Percentiles rank a stretch among this genome's conserved stretches.
Conservation (phyloP, 495 filamentous ascomycete genomes). For the Geoglossum glabrum region DNA sequence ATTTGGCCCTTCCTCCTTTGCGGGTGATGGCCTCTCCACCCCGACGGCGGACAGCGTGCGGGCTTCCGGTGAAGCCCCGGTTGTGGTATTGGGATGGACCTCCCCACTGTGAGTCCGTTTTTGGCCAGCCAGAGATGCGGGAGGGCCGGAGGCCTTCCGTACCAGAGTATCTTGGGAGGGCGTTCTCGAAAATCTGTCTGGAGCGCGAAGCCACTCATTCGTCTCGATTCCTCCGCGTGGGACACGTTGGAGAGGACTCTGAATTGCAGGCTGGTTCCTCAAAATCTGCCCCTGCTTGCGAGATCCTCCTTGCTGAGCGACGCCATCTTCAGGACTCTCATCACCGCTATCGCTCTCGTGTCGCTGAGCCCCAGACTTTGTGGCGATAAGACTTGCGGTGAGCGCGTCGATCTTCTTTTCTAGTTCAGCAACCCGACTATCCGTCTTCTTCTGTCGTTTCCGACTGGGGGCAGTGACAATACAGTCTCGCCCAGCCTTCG, state of each 20-base stretch:
- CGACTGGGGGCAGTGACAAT: slow-evolving; percentile 64
- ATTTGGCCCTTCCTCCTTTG: slow-evolving; percentile 1
- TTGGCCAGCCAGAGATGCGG: neutral
- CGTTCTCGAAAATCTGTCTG: neutral
- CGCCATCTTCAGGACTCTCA: slow-evolving; percentile 11
- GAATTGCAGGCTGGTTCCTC: neutral
- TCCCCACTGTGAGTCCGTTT: neutral
- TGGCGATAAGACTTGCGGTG: slow-evolving; percentile 51
- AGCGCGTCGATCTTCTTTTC: slow-evolving; percentile 87
- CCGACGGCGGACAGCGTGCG: neutral
- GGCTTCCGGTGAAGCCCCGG: neutral
- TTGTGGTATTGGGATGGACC: neutral
- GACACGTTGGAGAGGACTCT: neutral
- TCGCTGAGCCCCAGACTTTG: slow-evolving; percentile 2
- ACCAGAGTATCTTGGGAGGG: neutral
- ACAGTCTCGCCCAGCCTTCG: slow-evolving; percentile 61
- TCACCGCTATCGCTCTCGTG: neutral
- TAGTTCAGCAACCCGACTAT: slow-evolving; percentile 75
- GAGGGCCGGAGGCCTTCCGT: neutral
- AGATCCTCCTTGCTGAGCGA: slow-evolving; percentile 5
- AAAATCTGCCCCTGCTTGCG: slow-evolving; percentile 12
- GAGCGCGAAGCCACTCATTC: neutral
- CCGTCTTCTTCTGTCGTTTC: slow-evolving; percentile 86
- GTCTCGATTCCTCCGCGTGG: neutral
- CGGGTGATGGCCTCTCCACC: neutral